Conservation (phyloP, 441 rosid species). For the Manihot esculenta region DNA sequence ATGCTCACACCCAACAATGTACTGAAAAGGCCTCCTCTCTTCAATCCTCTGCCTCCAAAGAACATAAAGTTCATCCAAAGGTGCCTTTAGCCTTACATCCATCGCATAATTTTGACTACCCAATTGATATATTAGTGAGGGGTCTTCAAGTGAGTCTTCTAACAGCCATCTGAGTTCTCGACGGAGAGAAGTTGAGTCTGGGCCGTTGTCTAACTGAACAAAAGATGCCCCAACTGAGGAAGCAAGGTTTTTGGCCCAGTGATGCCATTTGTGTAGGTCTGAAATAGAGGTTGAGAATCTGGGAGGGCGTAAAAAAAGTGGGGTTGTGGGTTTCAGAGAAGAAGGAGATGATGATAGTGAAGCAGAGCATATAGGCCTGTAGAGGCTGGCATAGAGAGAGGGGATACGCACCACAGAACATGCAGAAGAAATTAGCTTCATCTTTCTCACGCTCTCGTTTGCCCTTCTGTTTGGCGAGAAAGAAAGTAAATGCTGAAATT, state of each 20-base stretch:
- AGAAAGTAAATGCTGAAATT: no score
- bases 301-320: constrained; percentile 57
- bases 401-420: constrained; percentile 5
- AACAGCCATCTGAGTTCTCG: constrained; percentile 93
- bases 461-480: no score
- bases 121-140: constrained; percentile 27
- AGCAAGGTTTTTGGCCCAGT: constrained; percentile 69
- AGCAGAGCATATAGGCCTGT: constrained; percentile 25
- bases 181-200: constrained; percentile 52
- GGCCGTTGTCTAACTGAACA: constrained; percentile 49
- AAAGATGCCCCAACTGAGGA: constrained; percentile 58
- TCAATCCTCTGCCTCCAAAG: constrained; percentile 83
- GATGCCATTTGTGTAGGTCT: constrained; percentile 65
- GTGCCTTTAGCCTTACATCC: constrained; percentile 37
- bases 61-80: constrained; percentile 56
- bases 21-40: constrained; percentile 82
- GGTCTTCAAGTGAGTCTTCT: constrained; percentile 57
- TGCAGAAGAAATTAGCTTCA: constrained; percentile 16
- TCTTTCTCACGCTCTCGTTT: neutral
- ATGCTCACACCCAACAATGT: constrained; percentile 87
- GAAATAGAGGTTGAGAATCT: constrained; percentile 39
- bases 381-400: constrained; percentile 11
- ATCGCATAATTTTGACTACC: constrained; percentile 17
- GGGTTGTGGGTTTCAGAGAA: constrained; percentile 38
- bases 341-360: constrained; percentile 10